Percentiles rank a stretch among this genome's conserved stretches.
phyloP scores from a whole-genome alignment of 1,284 basidiomycete species.

The Fistulinella cinereoalba region DNA sequence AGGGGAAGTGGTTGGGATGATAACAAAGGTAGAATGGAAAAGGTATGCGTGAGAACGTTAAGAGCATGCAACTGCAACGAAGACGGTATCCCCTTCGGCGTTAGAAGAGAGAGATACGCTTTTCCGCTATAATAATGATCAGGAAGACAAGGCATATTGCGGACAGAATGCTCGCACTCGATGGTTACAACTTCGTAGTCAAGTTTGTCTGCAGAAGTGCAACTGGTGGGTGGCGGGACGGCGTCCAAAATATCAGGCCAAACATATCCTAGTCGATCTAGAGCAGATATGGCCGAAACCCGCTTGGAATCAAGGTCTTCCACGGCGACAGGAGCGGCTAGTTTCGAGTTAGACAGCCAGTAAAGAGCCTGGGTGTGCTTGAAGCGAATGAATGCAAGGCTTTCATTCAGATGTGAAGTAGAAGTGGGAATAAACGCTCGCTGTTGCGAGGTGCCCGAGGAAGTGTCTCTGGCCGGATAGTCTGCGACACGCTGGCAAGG shows the following conservation, averaged over 20 bases:
- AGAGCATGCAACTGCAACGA: slow-evolving; percentile 64
- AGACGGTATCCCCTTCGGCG: slow-evolving; percentile 52
- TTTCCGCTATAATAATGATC: slow-evolving; percentile 44
- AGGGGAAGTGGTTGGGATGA: slow-evolving; percentile 33
- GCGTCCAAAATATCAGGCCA: slow-evolving; percentile 67
- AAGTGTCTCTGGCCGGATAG: not conserved
- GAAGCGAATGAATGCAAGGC: slow-evolving; percentile 41
- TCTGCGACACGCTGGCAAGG: slow-evolving; percentile 1
- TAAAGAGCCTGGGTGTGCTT: slow-evolving; percentile 49
- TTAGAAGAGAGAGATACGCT: slow-evolving; percentile 54
- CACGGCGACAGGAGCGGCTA: slow-evolving; percentile 9
- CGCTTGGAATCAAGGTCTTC: slow-evolving; percentile 9
- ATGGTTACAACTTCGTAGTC: slow-evolving; percentile 57
- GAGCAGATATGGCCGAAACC: slow-evolving; percentile 26
- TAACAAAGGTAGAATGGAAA: slow-evolving; percentile 46
- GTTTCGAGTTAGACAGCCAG: slow-evolving; percentile 34
- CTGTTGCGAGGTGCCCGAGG: slow-evolving; percentile 2
- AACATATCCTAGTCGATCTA: slow-evolving; percentile 47
- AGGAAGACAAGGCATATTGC: slow-evolving; percentile 3
- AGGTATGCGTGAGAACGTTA: slow-evolving; percentile 67
- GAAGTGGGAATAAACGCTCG: not conserved
- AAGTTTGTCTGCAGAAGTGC: slow-evolving; percentile 44
- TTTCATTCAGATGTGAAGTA: slow-evolving; percentile 3
- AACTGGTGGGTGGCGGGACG: slow-evolving; percentile 30
- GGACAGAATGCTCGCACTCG: slow-evolving; percentile 41